These are phyloP conservation scores for Plantago coronopus DNA, from an alignment of 305 asterid genomes.

Conservation along the genomic window DNA sequence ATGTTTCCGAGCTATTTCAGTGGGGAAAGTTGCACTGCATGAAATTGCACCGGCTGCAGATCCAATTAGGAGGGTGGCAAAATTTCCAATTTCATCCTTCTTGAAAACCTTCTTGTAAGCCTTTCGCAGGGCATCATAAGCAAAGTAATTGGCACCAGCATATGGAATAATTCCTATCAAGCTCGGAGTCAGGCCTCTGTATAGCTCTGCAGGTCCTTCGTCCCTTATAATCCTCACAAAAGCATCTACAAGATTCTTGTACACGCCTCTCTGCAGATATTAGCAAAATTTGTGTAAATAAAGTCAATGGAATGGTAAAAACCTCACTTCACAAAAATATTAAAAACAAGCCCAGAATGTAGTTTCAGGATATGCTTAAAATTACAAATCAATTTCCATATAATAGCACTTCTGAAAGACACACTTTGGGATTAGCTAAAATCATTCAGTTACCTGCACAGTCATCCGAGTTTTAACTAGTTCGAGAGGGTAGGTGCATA, in stretches of 20 bases:
- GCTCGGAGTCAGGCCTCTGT: slow-evolving; percentile 46
- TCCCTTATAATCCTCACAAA: slow-evolving; percentile 36
- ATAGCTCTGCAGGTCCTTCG: slow-evolving; percentile 46
- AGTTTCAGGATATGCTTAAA: background rate
- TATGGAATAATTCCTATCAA: slow-evolving; percentile 49
- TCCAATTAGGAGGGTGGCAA: slow-evolving; percentile 49
- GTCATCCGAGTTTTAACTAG: slow-evolving; percentile 90
- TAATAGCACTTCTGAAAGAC: background rate
- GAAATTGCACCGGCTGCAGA: slow-evolving; percentile 50
- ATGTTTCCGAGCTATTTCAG: slow-evolving; percentile 47
- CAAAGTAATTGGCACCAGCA: slow-evolving; percentile 48
- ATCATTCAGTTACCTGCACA: slow-evolving; percentile 55
- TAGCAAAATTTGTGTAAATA: background rate
- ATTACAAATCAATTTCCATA: no score
- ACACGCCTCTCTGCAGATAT: slow-evolving; percentile 39
- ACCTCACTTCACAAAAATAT: background rate
- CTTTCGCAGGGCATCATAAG: slow-evolving; percentile 43
- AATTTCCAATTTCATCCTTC: slow-evolving; percentile 39
- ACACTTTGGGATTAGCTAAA: background rate
- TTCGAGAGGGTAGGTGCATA: slow-evolving; percentile 92
- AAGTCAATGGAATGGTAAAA: background rate
- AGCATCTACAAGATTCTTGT: slow-evolving; percentile 40
- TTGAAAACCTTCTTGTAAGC: slow-evolving; percentile 36
- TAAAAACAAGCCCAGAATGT: background rate
- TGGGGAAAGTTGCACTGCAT: slow-evolving; percentile 36